Base-by-base conservation (phyloP, 2,329 filamentous ascomycete genomes). In the Epicoccum nigrum region DNA sequence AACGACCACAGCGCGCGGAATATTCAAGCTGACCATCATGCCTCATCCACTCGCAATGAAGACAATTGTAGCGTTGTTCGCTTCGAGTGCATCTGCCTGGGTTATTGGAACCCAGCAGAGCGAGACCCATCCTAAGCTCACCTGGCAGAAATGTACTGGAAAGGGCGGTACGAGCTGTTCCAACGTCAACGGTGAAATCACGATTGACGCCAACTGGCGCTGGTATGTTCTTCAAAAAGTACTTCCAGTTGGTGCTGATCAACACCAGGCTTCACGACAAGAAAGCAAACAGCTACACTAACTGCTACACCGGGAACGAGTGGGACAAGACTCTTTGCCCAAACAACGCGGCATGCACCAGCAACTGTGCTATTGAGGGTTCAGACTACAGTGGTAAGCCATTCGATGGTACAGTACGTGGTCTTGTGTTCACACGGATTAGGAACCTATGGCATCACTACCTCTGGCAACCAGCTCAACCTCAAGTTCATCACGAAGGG, bases 401-500 rank as follows among this genome's bases (percentile, higher is more conserved):
- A 3, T 15, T 4, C 13, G 12, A 15, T 15, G 8, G 7, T 15
- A 4, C n/a, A 9, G n/a, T 8, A 8, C 12, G 19, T 4, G 4
- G 7, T 1, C 3, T n/a, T 23, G 23, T 13, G 8, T 12, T 38
- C 8, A 38, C 34, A 12, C 2, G 12, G 20, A 2, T 3, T 1
- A 38, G 34, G 37, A 9, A 60, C 45, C 13, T 75, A 76, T 34
- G 73, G 83, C 49, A 78, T 83, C 57, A 80, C 77, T 13, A 74
- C 82, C 28, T 77, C 73, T 58, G 79, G 79, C 52, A 77, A 75
- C 59, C 69, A 77, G 42, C 73, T 86, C 55, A 80, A 73, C 56
- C 74, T 85, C 56, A 79, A 79, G 64, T 84, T 85, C 57, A 77
- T 84, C 46, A 84, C 81, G 37, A 74, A 80, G 56, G 73, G 76